Evolutionary conservation across 1,139 yeast species (phyloP).

Genomic region (Hanseniaspora gamundiae): DNA sequence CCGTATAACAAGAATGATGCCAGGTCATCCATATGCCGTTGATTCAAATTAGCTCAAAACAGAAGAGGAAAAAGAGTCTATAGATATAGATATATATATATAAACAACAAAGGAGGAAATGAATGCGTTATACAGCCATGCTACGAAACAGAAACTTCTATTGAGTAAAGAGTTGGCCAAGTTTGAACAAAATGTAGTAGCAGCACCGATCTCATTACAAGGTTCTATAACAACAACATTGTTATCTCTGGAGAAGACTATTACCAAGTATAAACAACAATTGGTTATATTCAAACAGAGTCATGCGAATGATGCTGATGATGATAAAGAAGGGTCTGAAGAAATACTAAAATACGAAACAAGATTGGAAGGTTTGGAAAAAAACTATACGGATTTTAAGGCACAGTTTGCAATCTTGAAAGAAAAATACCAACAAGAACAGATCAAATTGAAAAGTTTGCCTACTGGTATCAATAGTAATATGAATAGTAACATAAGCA

Average conservation of each 20-base stretch:
- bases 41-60: too few species aligned
- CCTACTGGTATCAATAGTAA: not conserved
- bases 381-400: constrained; percentile 45
- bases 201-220: constrained; percentile 58
- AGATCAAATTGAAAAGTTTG: not conserved
- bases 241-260: constrained; percentile 61
- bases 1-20: not conserved
- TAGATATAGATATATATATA: too few species aligned
- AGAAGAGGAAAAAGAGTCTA: too few species aligned
- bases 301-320: constrained; percentile 30
- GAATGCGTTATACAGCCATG: constrained; percentile 86
- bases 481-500: not conserved
- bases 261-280: constrained; percentile 56
- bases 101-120: too few species aligned
- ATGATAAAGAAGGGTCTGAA: constrained; percentile 6
- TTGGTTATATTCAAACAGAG: constrained; percentile 36
- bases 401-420: constrained; percentile 53
- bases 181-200: constrained; percentile 54
- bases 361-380: constrained; percentile 48
- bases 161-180: constrained; percentile 54
- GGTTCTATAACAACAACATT: constrained; percentile 75
- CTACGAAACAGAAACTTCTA: constrained; percentile 70
- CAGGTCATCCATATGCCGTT: not conserved
- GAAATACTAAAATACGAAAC: constrained; percentile 42
- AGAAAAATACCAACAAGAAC: constrained; percentile 46